Evolutionary conservation across 1,139 yeast species (phyloP).

Genomic region (Kodamaea plutei): DNA sequence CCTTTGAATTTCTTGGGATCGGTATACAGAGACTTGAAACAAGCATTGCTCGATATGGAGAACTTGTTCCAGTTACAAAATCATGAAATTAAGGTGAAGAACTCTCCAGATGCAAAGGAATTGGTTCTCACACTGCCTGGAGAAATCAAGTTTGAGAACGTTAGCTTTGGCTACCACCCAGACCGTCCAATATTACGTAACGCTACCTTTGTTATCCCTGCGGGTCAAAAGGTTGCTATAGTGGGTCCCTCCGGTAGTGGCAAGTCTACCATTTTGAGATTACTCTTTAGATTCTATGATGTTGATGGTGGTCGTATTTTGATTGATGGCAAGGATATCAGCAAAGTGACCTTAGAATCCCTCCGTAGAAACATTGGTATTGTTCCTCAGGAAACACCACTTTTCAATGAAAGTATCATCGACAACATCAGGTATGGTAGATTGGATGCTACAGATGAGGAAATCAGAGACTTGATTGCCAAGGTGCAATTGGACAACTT

Average conservation of each 20-base stretch:
- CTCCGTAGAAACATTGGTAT: conserved; percentile 77
- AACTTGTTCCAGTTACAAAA: conserved; percentile 79
- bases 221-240: conserved; percentile 86
- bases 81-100: conserved; percentile 63
- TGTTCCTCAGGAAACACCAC: conserved; percentile 97
- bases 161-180: conserved; percentile 86
- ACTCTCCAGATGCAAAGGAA: conserved; percentile 58
- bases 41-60: conserved; percentile 90
- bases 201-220: conserved; percentile 82
- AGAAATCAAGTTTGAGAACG: conserved; percentile 85
- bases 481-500: conserved; percentile 67
- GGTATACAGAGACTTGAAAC: conserved; percentile 91
- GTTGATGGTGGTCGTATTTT: conserved; percentile 71
- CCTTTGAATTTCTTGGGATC: conserved; percentile 93
- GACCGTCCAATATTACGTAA: conserved; percentile 81
- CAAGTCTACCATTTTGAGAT: conserved; percentile 80
- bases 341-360: conserved; percentile 69
- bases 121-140: conserved; percentile 52
- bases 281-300: conserved; percentile 85
- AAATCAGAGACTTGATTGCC: conserved; percentile 59
- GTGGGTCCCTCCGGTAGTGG: conserved; percentile 97
- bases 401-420: conserved; percentile 84
- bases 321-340: conserved; percentile 87
- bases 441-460: conserved; percentile 67
- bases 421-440: conserved; percentile 89